These are phyloP conservation scores for Celoporthe dispersa DNA, from an alignment of 2,329 filamentous ascomycete species.

Conservation along the genomic window DNA sequence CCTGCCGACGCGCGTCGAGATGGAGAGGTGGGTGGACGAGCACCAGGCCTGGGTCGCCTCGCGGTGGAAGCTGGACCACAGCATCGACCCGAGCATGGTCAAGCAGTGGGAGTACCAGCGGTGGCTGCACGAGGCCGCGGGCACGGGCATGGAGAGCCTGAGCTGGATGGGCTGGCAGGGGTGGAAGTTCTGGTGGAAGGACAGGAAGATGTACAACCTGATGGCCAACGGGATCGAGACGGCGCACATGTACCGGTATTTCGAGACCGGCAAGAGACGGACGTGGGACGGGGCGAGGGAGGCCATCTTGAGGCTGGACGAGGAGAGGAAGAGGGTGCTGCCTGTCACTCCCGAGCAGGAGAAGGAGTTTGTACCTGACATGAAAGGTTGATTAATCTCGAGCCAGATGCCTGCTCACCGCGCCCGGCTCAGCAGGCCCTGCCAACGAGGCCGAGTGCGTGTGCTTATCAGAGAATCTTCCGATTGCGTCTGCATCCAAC, in stretches of 20 bases:
- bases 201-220: conserved; percentile 29
- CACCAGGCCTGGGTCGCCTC: conserved; percentile 41
- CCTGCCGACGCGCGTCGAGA: conserved; percentile 43
- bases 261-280: conserved; percentile 31
- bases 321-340: conserved; percentile 17
- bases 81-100: conserved; percentile 24
- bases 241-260: conserved; percentile 29
- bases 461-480: not conserved
- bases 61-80: conserved; percentile 35
- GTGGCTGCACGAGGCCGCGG: conserved; percentile 29
- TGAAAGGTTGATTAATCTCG: not conserved
- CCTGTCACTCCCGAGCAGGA: conserved; percentile 25
- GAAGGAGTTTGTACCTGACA: conserved; percentile 10
- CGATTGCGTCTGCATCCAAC: not conserved
- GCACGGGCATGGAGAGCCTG: conserved; percentile 29
- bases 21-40: conserved; percentile 42
- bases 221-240: conserved; percentile 29
- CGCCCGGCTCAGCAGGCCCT: not conserved
- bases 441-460: no score
- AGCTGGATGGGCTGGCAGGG: conserved; percentile 30
- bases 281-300: conserved; percentile 29
- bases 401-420: not conserved
- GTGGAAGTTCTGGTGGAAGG: conserved; percentile 28
- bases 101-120: conserved; percentile 28
- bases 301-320: conserved; percentile 29